Conservation (phyloP, 2,329 filamentous ascomycete species). For the Epichloe amarillans region DNA sequence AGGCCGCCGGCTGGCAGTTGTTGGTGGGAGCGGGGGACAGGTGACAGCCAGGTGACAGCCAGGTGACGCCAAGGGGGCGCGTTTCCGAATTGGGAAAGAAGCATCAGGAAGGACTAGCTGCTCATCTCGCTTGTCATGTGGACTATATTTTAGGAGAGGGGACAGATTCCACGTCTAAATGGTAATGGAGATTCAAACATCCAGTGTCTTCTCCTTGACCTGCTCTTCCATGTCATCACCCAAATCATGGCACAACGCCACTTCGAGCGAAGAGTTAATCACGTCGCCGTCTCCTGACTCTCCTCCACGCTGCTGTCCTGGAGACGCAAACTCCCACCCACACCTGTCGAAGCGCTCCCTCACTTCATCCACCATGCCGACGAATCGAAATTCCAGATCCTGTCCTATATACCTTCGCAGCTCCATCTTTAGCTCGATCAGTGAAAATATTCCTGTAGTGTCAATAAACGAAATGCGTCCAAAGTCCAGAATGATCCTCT, state of each 20-base stretch:
- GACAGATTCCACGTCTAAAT: no score
- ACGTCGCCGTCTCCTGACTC: constrained; percentile 6
- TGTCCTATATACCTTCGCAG: constrained; percentile 35
- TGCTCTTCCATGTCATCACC: constrained; percentile 2
- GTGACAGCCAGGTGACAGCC: no score
- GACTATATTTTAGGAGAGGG: no score
- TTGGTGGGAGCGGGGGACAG: no score
- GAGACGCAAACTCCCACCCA: constrained; percentile 22
- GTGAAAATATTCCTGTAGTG: constrained; percentile 34
- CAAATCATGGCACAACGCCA: constrained; percentile 9
- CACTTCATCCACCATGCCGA: constrained; percentile 30
- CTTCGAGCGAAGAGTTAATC: constrained; percentile 10
- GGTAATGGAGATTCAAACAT: constrained; percentile 4
- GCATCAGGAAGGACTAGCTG: no score
- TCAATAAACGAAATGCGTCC: constrained; percentile 38
- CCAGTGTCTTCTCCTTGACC: constrained; percentile 9
- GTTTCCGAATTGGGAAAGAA: no score
- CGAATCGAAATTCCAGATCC: constrained; percentile 32
- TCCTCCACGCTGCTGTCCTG: constrained; percentile 13
- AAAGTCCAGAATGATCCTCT: constrained; percentile 39
- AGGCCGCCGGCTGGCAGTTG: no score
- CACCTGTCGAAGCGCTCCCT: constrained; percentile 24
- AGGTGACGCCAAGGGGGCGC: no score
- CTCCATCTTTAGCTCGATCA: constrained; percentile 34
- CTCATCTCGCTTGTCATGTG: no score